Evolutionary conservation across 768 basidiomycete genomes (phyloP).

Genomic region (Tephrocybe sp.): DNA sequence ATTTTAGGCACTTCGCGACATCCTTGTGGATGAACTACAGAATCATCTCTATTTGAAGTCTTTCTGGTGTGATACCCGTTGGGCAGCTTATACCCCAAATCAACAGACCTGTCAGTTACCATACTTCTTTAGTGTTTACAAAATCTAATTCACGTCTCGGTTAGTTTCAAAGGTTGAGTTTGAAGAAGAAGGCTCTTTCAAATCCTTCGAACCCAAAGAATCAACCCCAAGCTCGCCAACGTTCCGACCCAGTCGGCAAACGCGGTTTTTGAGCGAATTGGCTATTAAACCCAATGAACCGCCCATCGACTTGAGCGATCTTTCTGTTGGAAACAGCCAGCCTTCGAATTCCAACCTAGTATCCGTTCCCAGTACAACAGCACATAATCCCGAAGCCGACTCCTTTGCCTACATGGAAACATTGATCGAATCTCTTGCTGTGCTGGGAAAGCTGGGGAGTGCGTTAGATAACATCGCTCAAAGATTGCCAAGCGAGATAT

Average conservation of each 20-base stretch:
- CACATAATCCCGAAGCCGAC: conserved; percentile 82
- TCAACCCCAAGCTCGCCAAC: conserved; percentile 39
- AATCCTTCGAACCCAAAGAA: conserved; percentile 27
- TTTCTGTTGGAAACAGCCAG: conserved; percentile 26
- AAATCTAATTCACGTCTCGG: background rate
- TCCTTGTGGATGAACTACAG: conserved; percentile 92
- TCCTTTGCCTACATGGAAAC: conserved; percentile 94
- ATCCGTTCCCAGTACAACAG: conserved; percentile 16
- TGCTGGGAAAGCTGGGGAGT: conserved; percentile 83
- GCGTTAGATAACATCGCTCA: conserved; percentile 84
- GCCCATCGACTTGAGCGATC: conserved; percentile 62
- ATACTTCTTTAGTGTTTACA: background rate
- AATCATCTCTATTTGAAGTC: conserved; percentile 97
- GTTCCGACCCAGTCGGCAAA: conserved; percentile 49
- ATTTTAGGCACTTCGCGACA: conserved; percentile 82
- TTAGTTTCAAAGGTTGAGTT: conserved; percentile 71
- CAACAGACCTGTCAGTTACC: conserved; percentile 69
- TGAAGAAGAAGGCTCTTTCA: conserved; percentile 46
- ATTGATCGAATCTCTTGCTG: conserved; percentile 88
- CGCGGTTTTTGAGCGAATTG: conserved; percentile 63
- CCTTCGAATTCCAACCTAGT: conserved; percentile 16
- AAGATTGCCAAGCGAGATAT: conserved; percentile 82
- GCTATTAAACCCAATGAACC: conserved; percentile 76
- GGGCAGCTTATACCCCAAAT: conserved; percentile 80
- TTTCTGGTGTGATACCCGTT: conserved; percentile 93